Percentiles rank a stretch among this genome's conserved stretches.
These are phyloP conservation scores for Pilatotrama ljubarskyi DNA, from an alignment of 768 basidiomycete species.

Conservation along the genomic window DNA sequence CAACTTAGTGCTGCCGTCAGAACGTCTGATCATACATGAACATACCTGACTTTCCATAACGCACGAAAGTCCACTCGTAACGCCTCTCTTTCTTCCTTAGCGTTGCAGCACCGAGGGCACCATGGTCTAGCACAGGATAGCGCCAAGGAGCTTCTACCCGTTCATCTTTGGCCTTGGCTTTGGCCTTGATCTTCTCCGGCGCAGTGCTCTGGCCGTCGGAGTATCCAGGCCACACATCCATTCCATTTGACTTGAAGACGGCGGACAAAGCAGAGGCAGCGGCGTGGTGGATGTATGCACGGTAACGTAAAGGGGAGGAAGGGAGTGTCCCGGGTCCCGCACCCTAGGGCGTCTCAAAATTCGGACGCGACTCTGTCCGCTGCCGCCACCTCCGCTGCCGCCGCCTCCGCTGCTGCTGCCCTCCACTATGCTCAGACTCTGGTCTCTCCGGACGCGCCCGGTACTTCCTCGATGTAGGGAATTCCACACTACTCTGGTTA, in stretches of 20 bases:
- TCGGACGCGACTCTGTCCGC: conserved; percentile 14
- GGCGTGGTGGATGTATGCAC: neutral
- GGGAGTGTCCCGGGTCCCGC: conserved; percentile 17
- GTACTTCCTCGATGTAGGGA: conserved; percentile 38
- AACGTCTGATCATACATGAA: neutral
- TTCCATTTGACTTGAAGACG: conserved; percentile 53
- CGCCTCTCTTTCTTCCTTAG: conserved; percentile 45
- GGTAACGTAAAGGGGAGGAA: neutral
- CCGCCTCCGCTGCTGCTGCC: neutral
- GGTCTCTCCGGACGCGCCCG: conserved; percentile 45
- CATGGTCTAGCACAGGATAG: conserved; percentile 59
- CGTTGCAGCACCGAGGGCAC: conserved; percentile 57
- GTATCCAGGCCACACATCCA: conserved; percentile 66
- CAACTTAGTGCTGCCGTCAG: neutral
- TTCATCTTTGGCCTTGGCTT: conserved; percentile 34
- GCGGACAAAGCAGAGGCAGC: neutral
- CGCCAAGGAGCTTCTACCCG: conserved; percentile 29
- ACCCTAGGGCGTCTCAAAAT: conserved; percentile 19
- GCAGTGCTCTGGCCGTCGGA: conserved; percentile 40
- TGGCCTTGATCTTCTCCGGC: conserved; percentile 26
- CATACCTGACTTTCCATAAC: conserved; percentile 33
- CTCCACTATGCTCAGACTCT: conserved; percentile 52
- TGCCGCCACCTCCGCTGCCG: neutral
- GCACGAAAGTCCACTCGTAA: conserved; percentile 54
- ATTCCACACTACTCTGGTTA: conserved; percentile 45